Percentiles rank a stretch among this genome's conserved stretches.
These are phyloP conservation scores for Colletotrichum lini DNA, from an alignment of 2,329 filamentous ascomycete genomes.

Conservation along the genomic window DNA sequence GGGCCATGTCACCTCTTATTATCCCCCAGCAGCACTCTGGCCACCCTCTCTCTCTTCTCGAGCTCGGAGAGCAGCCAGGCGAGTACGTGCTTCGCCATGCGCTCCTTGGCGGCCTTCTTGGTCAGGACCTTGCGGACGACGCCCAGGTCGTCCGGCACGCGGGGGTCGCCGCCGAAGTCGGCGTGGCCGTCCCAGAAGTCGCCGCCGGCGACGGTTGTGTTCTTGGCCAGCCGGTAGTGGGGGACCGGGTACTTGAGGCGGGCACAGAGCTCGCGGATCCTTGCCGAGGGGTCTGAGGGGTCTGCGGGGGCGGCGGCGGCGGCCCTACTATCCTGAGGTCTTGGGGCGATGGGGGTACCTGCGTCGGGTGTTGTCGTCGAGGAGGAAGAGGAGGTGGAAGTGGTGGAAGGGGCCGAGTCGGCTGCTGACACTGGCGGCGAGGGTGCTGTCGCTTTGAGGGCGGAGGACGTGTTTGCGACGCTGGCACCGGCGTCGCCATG, in stretches of 20 bases:
- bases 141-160: conserved; percentile 52
- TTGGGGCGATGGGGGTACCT: background rate
- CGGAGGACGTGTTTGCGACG: background rate
- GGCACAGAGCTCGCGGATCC: conserved; percentile 52
- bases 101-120: conserved; percentile 53
- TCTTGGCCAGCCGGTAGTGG: conserved; percentile 50
- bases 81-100: conserved; percentile 58
- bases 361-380: conserved; percentile 5
- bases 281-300: conserved; percentile 36
- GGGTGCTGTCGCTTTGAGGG: conserved; percentile 35
- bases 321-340: background rate
- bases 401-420: background rate
- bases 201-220: conserved; percentile 32
- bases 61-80: conserved; percentile 49
- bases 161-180: conserved; percentile 50
- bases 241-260: conserved; percentile 53
- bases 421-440: background rate
- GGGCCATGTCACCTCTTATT: background rate
- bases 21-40: background rate
- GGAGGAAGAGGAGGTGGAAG: conserved; percentile 1
- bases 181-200: conserved; percentile 55
- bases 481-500: background rate
- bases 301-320: conserved; percentile 3
- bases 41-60: conserved; percentile 43
- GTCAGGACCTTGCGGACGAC: conserved; percentile 53